Evolutionary conservation across 2,329 filamentous ascomycete genomes (phyloP), one percentile per base, ranked within the genome.

Genomic region (Ceratocystis smalleyi): DNA sequence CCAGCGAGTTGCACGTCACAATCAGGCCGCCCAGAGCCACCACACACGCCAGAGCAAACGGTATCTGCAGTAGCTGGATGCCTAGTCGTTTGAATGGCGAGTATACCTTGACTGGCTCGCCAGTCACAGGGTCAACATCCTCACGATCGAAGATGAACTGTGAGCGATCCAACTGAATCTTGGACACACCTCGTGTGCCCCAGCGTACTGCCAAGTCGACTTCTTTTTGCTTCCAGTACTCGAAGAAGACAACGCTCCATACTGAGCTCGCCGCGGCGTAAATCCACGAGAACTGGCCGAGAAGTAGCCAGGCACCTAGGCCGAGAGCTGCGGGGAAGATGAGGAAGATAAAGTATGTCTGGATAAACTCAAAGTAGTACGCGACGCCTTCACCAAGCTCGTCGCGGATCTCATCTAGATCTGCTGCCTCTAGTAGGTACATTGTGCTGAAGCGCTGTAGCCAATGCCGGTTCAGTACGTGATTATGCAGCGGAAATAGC

Each of bases 191-290:
- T 61, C 88, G 85, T 2, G 96, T 91, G 15, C 88, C 88, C 92
- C 92, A 97, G 69, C 89, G 83, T 17, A 96, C 83, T 7, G 87
- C 86, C 6, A 97, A 78, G 71, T 97, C 91, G 1, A 85, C 79
- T 74, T 97, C 90, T 73, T 95, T 89, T 70, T 92, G 87, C 76
- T 95, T 96, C 92, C 92, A 97, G 74, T 88, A 96, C 72, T 97
- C 92, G 65, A 95, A 87, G 71, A 96, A 96, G 59, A 92, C 77
- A 2, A 94, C 85, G 65, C 87, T 87, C 89, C 91, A 96, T n/a
- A 96, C 76, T 43, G 85, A 87, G 71, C 86, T 91, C 55, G 86
- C 79, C 0, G 91, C 73, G 15, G 88, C 89, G 70, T 95, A 96
- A 61, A 91, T 74, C 65, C 85, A 82, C 1, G 91, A 96, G 75